A percentile compares a stretch with the other conserved stretches of the same genome.
Evolutionary conservation across 179 eudicot species (phyloP).

Genomic region (Silene noctiflora): DNA sequence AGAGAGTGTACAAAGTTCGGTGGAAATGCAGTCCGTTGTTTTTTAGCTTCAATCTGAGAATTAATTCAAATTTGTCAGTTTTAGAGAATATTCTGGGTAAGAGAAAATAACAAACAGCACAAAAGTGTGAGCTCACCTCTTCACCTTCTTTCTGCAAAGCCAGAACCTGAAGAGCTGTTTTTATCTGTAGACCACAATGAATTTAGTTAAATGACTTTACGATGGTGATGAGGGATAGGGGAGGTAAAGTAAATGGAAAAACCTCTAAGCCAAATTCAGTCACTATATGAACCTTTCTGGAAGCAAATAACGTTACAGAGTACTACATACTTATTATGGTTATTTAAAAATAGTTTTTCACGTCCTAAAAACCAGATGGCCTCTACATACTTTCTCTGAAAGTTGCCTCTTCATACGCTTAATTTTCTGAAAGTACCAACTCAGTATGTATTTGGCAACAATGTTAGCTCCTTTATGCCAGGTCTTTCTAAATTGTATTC

Average conservation of each 20-base stretch:
- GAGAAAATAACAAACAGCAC: background rate
- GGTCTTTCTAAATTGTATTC: background rate
- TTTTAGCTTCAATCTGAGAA: slow-evolving; percentile 57
- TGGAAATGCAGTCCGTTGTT: slow-evolving; percentile 88
- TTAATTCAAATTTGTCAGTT: slow-evolving; percentile 11
- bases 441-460: background rate
- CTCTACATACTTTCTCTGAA: background rate
- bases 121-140: slow-evolving; percentile 42
- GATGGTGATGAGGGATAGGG: background rate
- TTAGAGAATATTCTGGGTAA: background rate
- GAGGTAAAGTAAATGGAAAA: background rate
- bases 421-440: background rate
- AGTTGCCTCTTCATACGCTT: background rate
- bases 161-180: slow-evolving; percentile 75
- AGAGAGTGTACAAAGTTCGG: slow-evolving; percentile 92
- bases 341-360: background rate
- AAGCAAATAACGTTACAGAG: background rate
- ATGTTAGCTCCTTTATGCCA: background rate
- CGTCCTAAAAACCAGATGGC: background rate
- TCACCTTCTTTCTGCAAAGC: slow-evolving; percentile 69
- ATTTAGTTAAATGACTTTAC: slow-evolving; percentile 13
- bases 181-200: slow-evolving; percentile 48
- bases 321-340: background rate
- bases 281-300: too few species aligned
- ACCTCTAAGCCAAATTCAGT: background rate